A percentile compares a stretch with the other conserved stretches of the same genome.
phyloP scores from a whole-genome alignment of 177 flowering plant species.

The Vitis hybrid region DNA sequence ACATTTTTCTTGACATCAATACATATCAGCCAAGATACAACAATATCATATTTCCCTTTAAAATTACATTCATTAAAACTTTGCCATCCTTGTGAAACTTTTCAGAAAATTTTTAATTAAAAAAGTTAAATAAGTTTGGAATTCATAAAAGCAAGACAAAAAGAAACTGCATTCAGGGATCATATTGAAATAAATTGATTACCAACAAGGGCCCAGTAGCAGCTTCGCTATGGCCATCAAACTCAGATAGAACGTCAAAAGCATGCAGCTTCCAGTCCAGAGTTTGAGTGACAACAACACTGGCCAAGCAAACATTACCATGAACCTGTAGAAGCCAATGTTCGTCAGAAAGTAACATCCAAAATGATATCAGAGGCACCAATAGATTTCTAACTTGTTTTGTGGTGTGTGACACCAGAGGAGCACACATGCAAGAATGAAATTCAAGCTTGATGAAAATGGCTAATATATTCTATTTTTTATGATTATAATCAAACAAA shows the following conservation, averaged over 20 bases:
- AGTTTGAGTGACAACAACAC: conserved; percentile 95
- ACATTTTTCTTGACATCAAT: too few species aligned
- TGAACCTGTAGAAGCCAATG: conserved; percentile 62
- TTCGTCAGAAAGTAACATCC: not conserved
- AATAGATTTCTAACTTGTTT: not conserved
- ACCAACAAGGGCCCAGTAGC: conserved; percentile 91
- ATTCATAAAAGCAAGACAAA: not conserved
- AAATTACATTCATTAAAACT: too few species aligned
- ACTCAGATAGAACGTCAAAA: conserved; percentile 94
- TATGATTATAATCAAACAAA: too few species aligned
- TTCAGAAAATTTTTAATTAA: too few species aligned
- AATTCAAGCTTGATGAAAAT: too few species aligned
- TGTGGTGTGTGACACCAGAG: too few species aligned
- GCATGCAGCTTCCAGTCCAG: conserved; percentile 99
- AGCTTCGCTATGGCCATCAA: conserved; percentile 77
- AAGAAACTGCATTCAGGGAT: not conserved
- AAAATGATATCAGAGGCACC: not conserved
- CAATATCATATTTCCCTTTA: too few species aligned
- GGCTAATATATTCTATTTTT: too few species aligned
- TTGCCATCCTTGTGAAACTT: too few species aligned
- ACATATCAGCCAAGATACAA: too few species aligned
- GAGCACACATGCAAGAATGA: too few species aligned
- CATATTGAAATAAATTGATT: conserved; percentile 15
- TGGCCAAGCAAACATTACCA: conserved; percentile 90
- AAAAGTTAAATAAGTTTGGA: too few species aligned